These are phyloP conservation scores for Ceratocystis destructans DNA, from an alignment of 2,329 filamentous ascomycete genomes.

Conservation along the genomic window DNA sequence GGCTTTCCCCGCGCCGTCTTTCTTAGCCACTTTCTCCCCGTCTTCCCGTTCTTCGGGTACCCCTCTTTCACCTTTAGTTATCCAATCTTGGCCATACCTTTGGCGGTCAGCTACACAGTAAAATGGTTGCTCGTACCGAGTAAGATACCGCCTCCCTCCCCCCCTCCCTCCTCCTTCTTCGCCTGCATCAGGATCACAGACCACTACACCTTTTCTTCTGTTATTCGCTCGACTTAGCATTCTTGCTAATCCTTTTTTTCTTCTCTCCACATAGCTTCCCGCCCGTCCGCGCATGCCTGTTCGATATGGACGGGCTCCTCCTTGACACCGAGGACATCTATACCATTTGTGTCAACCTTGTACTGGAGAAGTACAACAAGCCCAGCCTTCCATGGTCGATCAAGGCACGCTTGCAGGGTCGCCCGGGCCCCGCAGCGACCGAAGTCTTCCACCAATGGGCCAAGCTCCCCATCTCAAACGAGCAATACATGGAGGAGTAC, in stretches of 20 bases:
- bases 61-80: conserved; percentile 14
- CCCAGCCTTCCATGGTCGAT: conserved; percentile 78
- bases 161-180: conserved; percentile 28
- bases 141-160: conserved; percentile 24
- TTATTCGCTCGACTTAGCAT: background rate
- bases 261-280: conserved; percentile 44
- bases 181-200: background rate
- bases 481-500: conserved; percentile 51
- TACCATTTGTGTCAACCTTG: conserved; percentile 66
- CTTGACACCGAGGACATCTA: conserved; percentile 89
- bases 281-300: conserved; percentile 77
- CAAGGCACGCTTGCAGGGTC: conserved; percentile 68
- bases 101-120: conserved; percentile 10
- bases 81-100: conserved; percentile 1
- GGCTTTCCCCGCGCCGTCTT: background rate
- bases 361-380: conserved; percentile 61
- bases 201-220: too few relatives aligned
- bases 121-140: conserved; percentile 35
- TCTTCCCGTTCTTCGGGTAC: background rate
- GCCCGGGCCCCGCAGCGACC: conserved; percentile 40
- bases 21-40: background rate
- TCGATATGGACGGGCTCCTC: conserved; percentile 96
- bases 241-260: background rate
- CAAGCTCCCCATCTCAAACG: conserved; percentile 58
- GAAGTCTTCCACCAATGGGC: conserved; percentile 63